Evolutionary conservation across 1,139 yeast species (phyloP), one percentile per base, ranked within the genome.

Genomic region (Blastobotrys malaysiensis): DNA sequence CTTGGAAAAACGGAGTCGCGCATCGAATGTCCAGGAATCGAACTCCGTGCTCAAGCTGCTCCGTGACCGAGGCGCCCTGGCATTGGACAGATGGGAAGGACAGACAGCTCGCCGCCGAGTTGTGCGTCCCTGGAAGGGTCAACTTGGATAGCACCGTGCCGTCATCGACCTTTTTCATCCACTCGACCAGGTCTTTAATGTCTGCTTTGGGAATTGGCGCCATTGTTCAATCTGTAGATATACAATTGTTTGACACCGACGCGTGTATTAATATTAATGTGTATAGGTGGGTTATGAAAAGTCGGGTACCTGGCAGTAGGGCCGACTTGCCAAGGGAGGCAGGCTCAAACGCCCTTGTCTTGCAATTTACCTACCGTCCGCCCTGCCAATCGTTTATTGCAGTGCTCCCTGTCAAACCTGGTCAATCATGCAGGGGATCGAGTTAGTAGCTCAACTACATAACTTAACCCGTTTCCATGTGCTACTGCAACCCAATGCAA

Each of bases 61-160:
- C 79, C 1, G 78, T 71, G 50, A 87, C 75, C 1, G 80, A 69
- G 9, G 75, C 80, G 19, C 83, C 88, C 68, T 87, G 95, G 69
- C 95, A 87, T 67, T 83, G 86, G 36, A 86, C 93, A 0, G 89
- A 82, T 19, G 93, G 93, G 52, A 86, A 74, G 0, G 93, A 86
- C n/a, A 80, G 73, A 68, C 84, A 84, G 63, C 80, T 81, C 9
- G 95, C 93, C 11, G 87, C 89, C 31, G 88, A 77, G 65, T 86
- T 86, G 73, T 87, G 95, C 16, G 95, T 86, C 14, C 95, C 95
- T 5, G 95, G 90, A 55, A 86, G 75, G 0, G 91, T 76, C 55
- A 87, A 74, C 59, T 77, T 72, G 6, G 85, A 75, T 50, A 86
- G 59, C 44, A 66, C 65, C 45, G 77, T 73, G 67, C 82, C 74